A percentile compares a stretch with the other conserved stretches of the same genome.
These are phyloP conservation scores for Xylariaceae sp. DNA, from an alignment of 2,329 filamentous ascomycete species.

Conservation along the genomic window DNA sequence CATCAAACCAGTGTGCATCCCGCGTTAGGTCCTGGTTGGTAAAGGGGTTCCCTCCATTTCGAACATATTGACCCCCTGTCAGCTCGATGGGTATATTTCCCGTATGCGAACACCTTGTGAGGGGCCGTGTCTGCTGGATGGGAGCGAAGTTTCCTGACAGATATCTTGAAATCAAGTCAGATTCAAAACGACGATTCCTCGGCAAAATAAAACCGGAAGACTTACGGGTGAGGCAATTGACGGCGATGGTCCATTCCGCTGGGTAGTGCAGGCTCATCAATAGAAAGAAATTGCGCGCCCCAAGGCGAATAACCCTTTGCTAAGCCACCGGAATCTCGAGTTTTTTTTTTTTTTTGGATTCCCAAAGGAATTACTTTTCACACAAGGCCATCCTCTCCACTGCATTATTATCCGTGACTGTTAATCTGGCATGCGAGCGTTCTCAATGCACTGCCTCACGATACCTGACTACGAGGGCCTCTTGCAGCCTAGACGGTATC, in stretches of 20 bases:
- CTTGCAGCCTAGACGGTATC: not conserved
- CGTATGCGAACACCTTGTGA: conserved; percentile 52
- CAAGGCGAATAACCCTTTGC: not conserved
- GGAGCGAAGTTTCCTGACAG: conserved; percentile 66
- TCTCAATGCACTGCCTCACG: not conserved
- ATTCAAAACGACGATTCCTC: not conserved
- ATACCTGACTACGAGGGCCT: not conserved
- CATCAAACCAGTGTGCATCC: conserved; percentile 69
- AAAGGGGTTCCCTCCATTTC: conserved; percentile 65
- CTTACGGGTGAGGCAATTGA: conserved; percentile 28
- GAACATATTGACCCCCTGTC: conserved; percentile 63
- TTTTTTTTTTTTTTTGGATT: not conserved
- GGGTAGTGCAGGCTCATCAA: not conserved
- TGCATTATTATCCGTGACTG: not conserved
- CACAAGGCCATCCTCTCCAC: not conserved
- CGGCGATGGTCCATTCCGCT: conserved; percentile 19
- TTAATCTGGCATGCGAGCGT: not conserved
- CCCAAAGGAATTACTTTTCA: not conserved
- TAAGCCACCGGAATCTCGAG: not conserved
- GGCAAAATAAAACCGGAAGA: not conserved
- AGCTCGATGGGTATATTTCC: conserved; percentile 60
- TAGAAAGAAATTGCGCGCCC: not conserved
- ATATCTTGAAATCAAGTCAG: conserved; percentile 38
- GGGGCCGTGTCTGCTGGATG: conserved; percentile 47
- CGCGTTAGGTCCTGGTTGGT: conserved; percentile 54